Conservation (phyloP, 2,329 filamentous ascomycete species). For the Trichoderma asperellum region DNA sequence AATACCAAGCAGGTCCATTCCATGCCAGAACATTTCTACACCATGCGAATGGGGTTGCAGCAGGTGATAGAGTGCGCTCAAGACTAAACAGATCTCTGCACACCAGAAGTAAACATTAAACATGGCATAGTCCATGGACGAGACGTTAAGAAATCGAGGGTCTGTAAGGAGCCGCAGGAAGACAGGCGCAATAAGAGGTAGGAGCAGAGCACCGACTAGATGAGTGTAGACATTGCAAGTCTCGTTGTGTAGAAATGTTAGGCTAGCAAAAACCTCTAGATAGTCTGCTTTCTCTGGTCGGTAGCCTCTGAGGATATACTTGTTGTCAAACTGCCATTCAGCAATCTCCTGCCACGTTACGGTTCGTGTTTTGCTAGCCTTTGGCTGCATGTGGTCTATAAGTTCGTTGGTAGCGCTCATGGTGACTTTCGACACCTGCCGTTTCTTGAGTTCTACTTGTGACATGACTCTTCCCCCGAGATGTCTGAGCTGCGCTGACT, state of each 20-base stretch:
- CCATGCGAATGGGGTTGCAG: constrained; percentile 10
- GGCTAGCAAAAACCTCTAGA: background rate
- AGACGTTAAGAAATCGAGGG: constrained; percentile 1
- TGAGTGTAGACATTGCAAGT: constrained; percentile 20
- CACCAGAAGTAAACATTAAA: constrained; percentile 14
- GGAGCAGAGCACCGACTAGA: constrained; percentile 4
- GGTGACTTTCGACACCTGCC: constrained; percentile 2
- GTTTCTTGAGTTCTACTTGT: constrained; percentile 9
- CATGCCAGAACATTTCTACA: constrained; percentile 12
- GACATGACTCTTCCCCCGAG: background rate
- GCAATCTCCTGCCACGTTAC: constrained; percentile 11
- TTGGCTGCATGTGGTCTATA: background rate
- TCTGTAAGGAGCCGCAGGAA: background rate
- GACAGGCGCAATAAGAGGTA: constrained; percentile 2
- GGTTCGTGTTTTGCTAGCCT: background rate
- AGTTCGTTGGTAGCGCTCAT: background rate
- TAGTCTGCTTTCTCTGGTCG: constrained; percentile 12
- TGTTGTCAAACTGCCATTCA: constrained; percentile 19
- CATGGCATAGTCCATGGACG: constrained; percentile 12
- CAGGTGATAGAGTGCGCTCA: constrained; percentile 18
- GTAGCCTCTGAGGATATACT: constrained; percentile 20
- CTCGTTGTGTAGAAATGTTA: constrained; percentile 13
- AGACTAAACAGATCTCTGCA: background rate
- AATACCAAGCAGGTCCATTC: constrained; percentile 19
- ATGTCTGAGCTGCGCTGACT: background rate